A percentile compares a stretch with the other conserved stretches of the same genome.
phyloP scores from a whole-genome alignment of 2,329 filamentous ascomycete species.

The Aspergillus sp. region DNA sequence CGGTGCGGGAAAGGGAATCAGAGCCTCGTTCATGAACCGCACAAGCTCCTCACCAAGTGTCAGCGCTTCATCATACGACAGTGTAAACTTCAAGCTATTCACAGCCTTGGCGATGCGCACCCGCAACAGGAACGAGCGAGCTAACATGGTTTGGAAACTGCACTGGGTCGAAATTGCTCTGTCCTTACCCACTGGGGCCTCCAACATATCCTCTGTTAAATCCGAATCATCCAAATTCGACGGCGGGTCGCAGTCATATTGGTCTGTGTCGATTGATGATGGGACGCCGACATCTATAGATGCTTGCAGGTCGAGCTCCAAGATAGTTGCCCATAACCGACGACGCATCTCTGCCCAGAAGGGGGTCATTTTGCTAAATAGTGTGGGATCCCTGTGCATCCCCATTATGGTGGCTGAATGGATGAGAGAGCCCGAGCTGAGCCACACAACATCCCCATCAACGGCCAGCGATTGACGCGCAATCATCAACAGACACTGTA shows the following conservation, averaged over 20 bases:
- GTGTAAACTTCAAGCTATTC: conserved; percentile 30
- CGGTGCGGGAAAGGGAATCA: conserved; percentile 22
- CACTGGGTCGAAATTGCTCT: conserved; percentile 22
- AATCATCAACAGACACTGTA: conserved; percentile 33
- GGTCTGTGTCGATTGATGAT: conserved; percentile 34
- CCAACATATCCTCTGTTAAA: conserved; percentile 27
- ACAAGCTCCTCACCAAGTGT: conserved; percentile 30
- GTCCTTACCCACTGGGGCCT: conserved; percentile 20
- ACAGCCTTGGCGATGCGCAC: conserved; percentile 30
- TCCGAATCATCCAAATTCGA: conserved; percentile 41
- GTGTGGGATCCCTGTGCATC: conserved; percentile 40
- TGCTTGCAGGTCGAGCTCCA: conserved; percentile 43
- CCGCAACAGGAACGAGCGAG: conserved; percentile 29
- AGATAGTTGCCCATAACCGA: conserved; percentile 46
- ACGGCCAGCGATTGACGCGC: conserved; percentile 32
- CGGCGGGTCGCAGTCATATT: conserved; percentile 38
- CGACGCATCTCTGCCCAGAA: conserved; percentile 48
- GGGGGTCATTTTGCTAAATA: conserved; percentile 32
- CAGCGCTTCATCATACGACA: conserved; percentile 35
- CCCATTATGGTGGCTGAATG: conserved; percentile 45
- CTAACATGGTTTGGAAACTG: conserved; percentile 30
- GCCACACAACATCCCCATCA: conserved; percentile 36
- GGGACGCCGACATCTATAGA: conserved; percentile 36
- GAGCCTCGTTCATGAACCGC: conserved; percentile 22
- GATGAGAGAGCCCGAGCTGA: conserved; percentile 39